Conservation (phyloP, 345 rosid genomes). For the Conringia planisiliqua region DNA sequence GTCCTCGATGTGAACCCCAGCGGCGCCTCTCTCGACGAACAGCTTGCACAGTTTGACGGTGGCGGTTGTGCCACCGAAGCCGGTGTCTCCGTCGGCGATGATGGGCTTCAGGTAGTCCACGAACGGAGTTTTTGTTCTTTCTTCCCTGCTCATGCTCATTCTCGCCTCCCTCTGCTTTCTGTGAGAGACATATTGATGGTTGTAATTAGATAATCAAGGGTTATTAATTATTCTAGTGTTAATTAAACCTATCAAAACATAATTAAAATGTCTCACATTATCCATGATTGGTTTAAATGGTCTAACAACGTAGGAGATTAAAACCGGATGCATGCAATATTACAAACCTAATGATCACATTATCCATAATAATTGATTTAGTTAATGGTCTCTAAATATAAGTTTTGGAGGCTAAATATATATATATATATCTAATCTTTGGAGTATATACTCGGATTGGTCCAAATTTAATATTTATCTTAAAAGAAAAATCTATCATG, state of each 20-base stretch:
- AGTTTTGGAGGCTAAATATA: neutral
- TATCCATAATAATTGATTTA: neutral
- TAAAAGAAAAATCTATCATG: neutral
- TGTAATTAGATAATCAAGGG: neutral
- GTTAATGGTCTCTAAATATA: neutral
- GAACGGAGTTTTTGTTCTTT: slow-evolving; percentile 73
- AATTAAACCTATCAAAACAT: neutral
- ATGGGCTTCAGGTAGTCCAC: slow-evolving; percentile 93
- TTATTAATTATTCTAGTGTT: neutral
- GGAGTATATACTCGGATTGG: too few relatives aligned
- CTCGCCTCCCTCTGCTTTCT: slow-evolving; percentile 89
- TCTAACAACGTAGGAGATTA: neutral
- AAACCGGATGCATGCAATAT: slow-evolving; percentile 1
- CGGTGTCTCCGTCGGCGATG: slow-evolving; percentile 96
- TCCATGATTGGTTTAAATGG: neutral
- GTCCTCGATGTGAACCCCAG: slow-evolving; percentile 93
- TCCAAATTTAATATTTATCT: neutral
- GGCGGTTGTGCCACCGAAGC: slow-evolving; percentile 91
- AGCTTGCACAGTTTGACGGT: slow-evolving; percentile 96
- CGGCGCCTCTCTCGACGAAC: slow-evolving; percentile 92
- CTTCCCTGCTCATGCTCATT: slow-evolving; percentile 85
- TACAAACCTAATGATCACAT: neutral
- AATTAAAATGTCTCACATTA: neutral
- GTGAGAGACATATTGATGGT: slow-evolving; percentile 9
- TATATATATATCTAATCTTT: too few relatives aligned